Percentiles rank a stretch among this genome's conserved stretches.
phyloP scores from a whole-genome alignment of 805 yeast species.

The Starmera dryadoides region DNA sequence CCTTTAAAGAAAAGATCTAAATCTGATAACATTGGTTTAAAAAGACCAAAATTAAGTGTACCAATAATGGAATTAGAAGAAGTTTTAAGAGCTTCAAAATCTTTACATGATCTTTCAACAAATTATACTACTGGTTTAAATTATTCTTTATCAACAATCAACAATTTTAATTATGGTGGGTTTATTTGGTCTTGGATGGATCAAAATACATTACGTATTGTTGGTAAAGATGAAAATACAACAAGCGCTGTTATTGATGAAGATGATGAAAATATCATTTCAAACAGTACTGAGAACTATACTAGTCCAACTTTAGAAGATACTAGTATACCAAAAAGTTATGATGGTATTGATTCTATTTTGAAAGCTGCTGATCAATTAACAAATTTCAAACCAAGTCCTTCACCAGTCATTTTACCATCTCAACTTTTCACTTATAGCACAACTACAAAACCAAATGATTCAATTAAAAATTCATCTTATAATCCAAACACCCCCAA shows the following conservation, averaged over 20 bases:
- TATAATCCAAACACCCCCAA: too few species aligned
- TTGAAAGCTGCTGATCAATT: slow-evolving; percentile 20
- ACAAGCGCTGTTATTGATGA: background rate
- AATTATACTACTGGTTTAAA: background rate
- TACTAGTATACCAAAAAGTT: slow-evolving; percentile 13
- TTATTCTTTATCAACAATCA: background rate
- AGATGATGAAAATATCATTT: background rate
- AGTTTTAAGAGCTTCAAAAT: slow-evolving; percentile 20
- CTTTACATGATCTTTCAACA: slow-evolving; percentile 17
- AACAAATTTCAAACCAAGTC: slow-evolving; percentile 8
- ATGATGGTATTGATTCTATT: slow-evolving; percentile 15
- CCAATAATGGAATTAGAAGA: slow-evolving; percentile 19
- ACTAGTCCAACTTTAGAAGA: background rate
- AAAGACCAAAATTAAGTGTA: background rate
- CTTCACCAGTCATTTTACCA: background rate
- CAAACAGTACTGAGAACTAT: background rate
- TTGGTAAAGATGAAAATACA: slow-evolving; percentile 13
- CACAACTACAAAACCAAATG: too few species aligned
- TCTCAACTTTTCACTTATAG: background rate
- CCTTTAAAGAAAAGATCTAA: slow-evolving; percentile 11
- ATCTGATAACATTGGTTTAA: slow-evolving; percentile 6
- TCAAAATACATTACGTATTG: slow-evolving; percentile 12
- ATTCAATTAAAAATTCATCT: too few species aligned
- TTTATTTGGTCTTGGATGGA: slow-evolving; percentile 20
- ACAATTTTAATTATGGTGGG: slow-evolving; percentile 23